phyloP scores from a whole-genome alignment of 306 rosid species.

The Cicer pinnatifidum region DNA sequence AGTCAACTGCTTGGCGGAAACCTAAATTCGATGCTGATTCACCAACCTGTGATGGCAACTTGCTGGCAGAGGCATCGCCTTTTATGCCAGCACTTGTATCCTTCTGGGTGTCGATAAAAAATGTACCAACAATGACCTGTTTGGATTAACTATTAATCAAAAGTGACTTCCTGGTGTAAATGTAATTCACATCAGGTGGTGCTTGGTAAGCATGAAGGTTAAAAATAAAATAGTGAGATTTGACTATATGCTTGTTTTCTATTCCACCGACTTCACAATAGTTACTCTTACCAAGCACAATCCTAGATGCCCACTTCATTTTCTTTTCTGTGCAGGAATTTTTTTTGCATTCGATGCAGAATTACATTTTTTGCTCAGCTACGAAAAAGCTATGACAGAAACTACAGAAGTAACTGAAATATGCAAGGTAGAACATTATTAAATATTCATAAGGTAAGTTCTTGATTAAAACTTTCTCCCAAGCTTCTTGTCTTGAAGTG shows the following conservation, averaged over 20 bases:
- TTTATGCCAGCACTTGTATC: constrained; percentile 60
- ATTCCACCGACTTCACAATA: not conserved
- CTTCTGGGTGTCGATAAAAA: constrained; percentile 70
- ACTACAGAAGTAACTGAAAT: constrained; percentile 29
- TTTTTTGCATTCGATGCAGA: not conserved
- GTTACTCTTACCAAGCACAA: constrained; percentile 18
- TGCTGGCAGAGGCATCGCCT: constrained; percentile 69
- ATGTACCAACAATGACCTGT: constrained; percentile 92
- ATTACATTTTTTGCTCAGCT: constrained; percentile 28
- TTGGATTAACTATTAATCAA: constrained; percentile 37
- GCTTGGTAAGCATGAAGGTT: constrained; percentile 19
- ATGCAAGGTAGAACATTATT: constrained; percentile 17
- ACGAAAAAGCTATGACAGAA: constrained; percentile 39
- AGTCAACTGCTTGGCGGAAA: constrained; percentile 64
- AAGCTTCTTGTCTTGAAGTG: constrained; percentile 19
- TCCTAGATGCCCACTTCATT: constrained; percentile 12
- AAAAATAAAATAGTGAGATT: constrained; percentile 30
- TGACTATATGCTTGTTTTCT: constrained; percentile 28
- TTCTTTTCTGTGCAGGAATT: not conserved
- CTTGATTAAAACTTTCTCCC: constrained; percentile 19
- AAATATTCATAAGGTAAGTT: constrained; percentile 15
- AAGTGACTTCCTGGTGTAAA: constrained; percentile 17
- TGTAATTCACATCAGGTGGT: constrained; percentile 18
- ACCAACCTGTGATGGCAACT: constrained; percentile 69
- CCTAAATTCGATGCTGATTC: constrained; percentile 61